A percentile compares a stretch with the other conserved stretches of the same genome.
These are phyloP conservation scores for Saitoella complicata DNA, from an alignment of 805 yeast genomes.

Conservation along the genomic window DNA sequence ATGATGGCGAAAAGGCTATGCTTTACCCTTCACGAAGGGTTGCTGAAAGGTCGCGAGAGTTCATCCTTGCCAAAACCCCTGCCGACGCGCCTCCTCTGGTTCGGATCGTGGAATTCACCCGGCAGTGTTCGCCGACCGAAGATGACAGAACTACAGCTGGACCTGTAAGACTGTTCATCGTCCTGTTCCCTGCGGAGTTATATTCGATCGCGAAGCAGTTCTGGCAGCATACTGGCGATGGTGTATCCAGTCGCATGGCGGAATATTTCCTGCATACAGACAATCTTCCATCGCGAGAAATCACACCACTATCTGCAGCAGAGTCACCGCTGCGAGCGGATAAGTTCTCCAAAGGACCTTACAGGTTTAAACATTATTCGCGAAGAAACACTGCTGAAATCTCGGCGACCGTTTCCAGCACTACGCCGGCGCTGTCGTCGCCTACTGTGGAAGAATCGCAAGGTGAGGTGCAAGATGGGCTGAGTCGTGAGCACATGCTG, in stretches of 20 bases:
- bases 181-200: constrained; percentile 52
- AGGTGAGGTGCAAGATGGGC: constrained; percentile 6
- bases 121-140: constrained; percentile 15
- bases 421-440: too few relatives aligned
- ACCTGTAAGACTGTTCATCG: constrained; percentile 34
- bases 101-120: constrained; percentile 19
- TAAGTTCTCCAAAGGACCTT: too few relatives aligned
- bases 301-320: too few relatives aligned
- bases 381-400: too few relatives aligned
- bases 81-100: constrained; percentile 28
- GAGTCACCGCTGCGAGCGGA: too few relatives aligned
- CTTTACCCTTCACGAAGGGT: constrained; percentile 61
- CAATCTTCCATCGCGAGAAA: too few relatives aligned
- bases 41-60: constrained; percentile 77
- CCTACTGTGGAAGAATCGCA: constrained; percentile 8
- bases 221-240: constrained; percentile 98
- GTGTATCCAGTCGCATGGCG: constrained; percentile 79
- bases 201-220: constrained; percentile 59
- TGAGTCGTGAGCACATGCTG: constrained; percentile 8
- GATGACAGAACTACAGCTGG: constrained; percentile 16
- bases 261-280: constrained; percentile 50
- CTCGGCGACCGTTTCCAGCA: too few relatives aligned
- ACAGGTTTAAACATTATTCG: too few relatives aligned
- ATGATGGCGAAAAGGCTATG: constrained; percentile 59
- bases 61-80: constrained; percentile 28